Evolutionary conservation across 1,139 yeast genomes (phyloP).

Genomic region (Pichia norvegensis): DNA sequence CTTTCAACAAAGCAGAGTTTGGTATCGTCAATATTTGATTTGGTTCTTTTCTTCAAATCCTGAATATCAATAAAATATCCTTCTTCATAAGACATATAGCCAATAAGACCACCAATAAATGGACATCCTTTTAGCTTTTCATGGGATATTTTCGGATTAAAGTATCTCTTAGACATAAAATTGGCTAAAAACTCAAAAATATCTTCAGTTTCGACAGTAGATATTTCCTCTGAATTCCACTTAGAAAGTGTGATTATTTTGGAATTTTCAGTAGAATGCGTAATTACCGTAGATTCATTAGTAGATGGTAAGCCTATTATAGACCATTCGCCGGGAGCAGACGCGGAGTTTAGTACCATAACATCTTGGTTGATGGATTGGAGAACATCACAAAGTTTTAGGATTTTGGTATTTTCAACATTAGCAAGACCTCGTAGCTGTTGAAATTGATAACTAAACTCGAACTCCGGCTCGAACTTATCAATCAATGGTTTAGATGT

Average conservation of each 20-base stretch:
- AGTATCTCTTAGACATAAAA: constrained; percentile 35
- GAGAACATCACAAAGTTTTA: constrained; percentile 44
- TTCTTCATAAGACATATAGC: constrained; percentile 81
- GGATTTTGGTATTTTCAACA: constrained; percentile 4
- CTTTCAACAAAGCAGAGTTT: constrained; percentile 68
- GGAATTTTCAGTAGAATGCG: constrained; percentile 48
- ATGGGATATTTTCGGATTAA: constrained; percentile 21
- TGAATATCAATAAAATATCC: constrained; percentile 42
- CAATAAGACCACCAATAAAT: constrained; percentile 84
- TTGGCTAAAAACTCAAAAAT: constrained; percentile 47
- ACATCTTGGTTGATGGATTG: constrained; percentile 33
- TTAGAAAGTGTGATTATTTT: constrained; percentile 18
- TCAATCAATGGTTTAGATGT: constrained; percentile 16
- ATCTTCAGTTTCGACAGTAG: constrained; percentile 10
- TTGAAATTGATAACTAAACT: constrained; percentile 14
- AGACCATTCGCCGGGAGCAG: constrained; percentile 80
- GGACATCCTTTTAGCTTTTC: constrained; percentile 38
- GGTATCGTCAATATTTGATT: constrained; percentile 51
- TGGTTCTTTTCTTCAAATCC: constrained; percentile 31
- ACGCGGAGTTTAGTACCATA: constrained; percentile 63
- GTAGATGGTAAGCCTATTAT: constrained; percentile 65
- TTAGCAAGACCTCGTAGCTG: not conserved
- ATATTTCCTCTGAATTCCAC: constrained; percentile 16
- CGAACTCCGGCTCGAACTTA: constrained; percentile 2
- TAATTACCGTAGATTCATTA: constrained; percentile 47